A percentile compares a stretch with the other conserved stretches of the same genome.
Evolutionary conservation across 139 green algal species (phyloP).

Genomic region (Volvox africanus): DNA sequence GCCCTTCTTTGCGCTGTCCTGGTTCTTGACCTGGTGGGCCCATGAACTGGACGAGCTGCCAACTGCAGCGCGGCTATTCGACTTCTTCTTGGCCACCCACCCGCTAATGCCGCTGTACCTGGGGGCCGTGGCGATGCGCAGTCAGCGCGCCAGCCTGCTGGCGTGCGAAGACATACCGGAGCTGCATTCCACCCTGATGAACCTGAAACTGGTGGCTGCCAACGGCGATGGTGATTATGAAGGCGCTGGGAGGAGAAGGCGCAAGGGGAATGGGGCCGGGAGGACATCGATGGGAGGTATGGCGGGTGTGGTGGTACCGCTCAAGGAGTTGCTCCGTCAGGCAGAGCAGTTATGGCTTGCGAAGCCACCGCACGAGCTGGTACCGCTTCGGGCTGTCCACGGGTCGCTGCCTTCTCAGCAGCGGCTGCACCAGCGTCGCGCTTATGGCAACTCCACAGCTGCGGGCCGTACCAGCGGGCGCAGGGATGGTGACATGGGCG

Average conservation of each 20-base stretch:
- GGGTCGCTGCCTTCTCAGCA: not conserved
- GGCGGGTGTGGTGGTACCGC: not conserved
- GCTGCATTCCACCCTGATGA: slow-evolving; percentile 75
- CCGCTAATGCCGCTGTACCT: slow-evolving; percentile 95
- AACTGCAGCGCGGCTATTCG: slow-evolving; percentile 83
- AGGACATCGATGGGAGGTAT: not conserved
- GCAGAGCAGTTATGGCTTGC: slow-evolving; percentile 33
- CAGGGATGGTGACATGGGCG: not conserved
- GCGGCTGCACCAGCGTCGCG: not conserved
- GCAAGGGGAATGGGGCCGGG: not conserved
- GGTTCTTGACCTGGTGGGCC: slow-evolving; percentile 93
- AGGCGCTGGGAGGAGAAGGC: not conserved
- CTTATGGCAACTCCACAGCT: too few species aligned
- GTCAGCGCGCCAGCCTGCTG: slow-evolving; percentile 67
- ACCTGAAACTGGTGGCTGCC: slow-evolving; percentile 52
- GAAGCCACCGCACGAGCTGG: slow-evolving; percentile 13
- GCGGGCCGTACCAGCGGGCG: not conserved
- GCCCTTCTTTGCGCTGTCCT: slow-evolving; percentile 78
- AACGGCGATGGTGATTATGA: not conserved
- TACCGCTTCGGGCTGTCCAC: not conserved
- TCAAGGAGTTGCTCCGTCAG: slow-evolving; percentile 25
- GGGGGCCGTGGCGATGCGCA: slow-evolving; percentile 75
- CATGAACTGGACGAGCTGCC: slow-evolving; percentile 78
- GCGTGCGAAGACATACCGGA: slow-evolving; percentile 64
- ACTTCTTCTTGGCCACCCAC: slow-evolving; percentile 90